Percentiles rank a stretch among this genome's conserved stretches.
phyloP scores from a whole-genome alignment of 23 red algal species.

The Porphyridium purpureum region DNA sequence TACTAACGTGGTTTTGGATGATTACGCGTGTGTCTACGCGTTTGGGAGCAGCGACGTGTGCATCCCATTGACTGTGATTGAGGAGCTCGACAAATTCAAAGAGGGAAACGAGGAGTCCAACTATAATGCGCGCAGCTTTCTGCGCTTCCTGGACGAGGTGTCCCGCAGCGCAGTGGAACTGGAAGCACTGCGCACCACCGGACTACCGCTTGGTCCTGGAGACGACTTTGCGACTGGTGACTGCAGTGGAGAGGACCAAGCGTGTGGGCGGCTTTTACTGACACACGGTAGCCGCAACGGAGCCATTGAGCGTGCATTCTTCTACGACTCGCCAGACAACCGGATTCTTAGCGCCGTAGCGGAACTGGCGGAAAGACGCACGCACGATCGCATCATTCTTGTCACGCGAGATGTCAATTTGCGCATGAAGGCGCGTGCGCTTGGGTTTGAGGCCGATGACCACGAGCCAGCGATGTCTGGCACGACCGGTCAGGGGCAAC shows the following conservation, averaged over 20 bases:
- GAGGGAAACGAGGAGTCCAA: slow-evolving; percentile 31
- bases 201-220: slow-evolving; percentile 8
- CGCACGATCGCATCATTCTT: slow-evolving; percentile 7
- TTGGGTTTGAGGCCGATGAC: slow-evolving; percentile 19
- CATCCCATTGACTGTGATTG: slow-evolving; percentile 24
- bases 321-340: slow-evolving; percentile 25
- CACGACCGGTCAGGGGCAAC: too few relatives aligned
- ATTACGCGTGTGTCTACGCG: slow-evolving; percentile 15
- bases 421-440: slow-evolving; percentile 33
- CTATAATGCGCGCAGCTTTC: slow-evolving; percentile 29
- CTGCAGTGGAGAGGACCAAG: too few relatives aligned
- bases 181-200: background rate
- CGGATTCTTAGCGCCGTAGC: slow-evolving; percentile 11
- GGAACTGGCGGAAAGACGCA: slow-evolving; percentile 1
- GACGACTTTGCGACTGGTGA: too few relatives aligned
- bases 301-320: slow-evolving; percentile 11
- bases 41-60: slow-evolving; percentile 27
- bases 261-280: slow-evolving; percentile 11
- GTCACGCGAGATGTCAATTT: slow-evolving; percentile 35
- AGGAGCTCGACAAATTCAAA: slow-evolving; percentile 49
- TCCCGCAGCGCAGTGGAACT: background rate
- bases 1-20: slow-evolving; percentile 41
- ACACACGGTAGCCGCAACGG: slow-evolving; percentile 4
- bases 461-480: too few relatives aligned
- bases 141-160: slow-evolving; percentile 29